These are phyloP conservation scores for Chamaecyparis obtusa DNA, from an alignment of 75 land plant genomes.

Conservation along the genomic window DNA sequence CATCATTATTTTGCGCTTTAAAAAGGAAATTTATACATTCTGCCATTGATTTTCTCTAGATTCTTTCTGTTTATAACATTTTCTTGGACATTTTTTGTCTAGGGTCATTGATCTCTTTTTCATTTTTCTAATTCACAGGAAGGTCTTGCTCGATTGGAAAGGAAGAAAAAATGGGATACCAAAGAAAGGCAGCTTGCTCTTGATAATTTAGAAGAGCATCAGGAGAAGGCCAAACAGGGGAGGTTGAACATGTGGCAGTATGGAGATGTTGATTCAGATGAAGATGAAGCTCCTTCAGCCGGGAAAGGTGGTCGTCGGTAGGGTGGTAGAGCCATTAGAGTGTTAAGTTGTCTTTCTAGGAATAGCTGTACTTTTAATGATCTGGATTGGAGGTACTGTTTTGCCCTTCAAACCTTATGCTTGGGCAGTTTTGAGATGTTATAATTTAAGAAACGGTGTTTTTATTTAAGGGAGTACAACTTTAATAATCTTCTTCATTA, in stretches of 20 bases:
- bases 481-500: constrained; percentile 11
- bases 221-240: constrained; percentile 47
- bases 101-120: neutral
- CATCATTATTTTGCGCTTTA: neutral
- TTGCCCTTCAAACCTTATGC: neutral
- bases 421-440: constrained; percentile 7
- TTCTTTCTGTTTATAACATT: neutral
- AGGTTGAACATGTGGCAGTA: constrained; percentile 88
- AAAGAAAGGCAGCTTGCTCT: constrained; percentile 64
- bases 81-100: neutral
- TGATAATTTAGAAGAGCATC: constrained; percentile 66
- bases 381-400: neutral
- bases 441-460: constrained; percentile 2
- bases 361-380: neutral
- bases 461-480: neutral
- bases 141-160: constrained; percentile 83
- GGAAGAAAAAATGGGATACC: constrained; percentile 62
- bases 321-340: neutral
- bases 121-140: constrained; percentile 26
- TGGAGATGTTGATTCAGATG: constrained; percentile 90
- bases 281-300: constrained; percentile 62
- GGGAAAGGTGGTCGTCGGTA: constrained; percentile 62
- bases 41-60: neutral
- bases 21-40: neutral
- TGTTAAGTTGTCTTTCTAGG: neutral